Evolutionary conservation across 2,329 filamentous ascomycete species (phyloP).

Genomic region (Fusarium citri): DNA sequence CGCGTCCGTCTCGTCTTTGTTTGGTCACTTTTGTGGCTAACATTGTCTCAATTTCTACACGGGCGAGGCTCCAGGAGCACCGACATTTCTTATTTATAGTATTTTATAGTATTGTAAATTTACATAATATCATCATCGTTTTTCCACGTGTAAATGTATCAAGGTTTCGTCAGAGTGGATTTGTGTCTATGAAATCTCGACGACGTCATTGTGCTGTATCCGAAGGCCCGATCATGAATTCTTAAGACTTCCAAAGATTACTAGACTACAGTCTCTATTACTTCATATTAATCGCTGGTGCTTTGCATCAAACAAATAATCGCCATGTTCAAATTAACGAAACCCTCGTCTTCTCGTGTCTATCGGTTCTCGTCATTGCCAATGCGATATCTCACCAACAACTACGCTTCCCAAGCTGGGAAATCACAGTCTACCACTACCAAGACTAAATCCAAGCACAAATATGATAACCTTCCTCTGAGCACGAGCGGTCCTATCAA

Average conservation of each 20-base stretch:
- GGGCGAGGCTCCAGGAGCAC: conserved; percentile 65
- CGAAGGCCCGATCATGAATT: conserved; percentile 4
- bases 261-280: not conserved
- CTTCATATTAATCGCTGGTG: not conserved
- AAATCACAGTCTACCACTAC: conserved; percentile 38
- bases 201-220: conserved; percentile 33
- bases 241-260: not conserved
- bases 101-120: not conserved
- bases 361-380: conserved; percentile 5
- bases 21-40: conserved; percentile 31
- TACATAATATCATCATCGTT: not conserved
- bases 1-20: conserved; percentile 55
- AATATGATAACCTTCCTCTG: conserved; percentile 50
- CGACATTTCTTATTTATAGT: conserved; percentile 52
- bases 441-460: conserved; percentile 41
- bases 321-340: conserved; percentile 18
- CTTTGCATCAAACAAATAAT: not conserved
- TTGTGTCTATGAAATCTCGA: conserved; percentile 14
- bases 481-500: conserved; percentile 52
- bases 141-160: conserved; percentile 16
- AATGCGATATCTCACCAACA: conserved; percentile 5
- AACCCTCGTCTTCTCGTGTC: not conserved
- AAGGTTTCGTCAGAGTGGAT: conserved; percentile 39
- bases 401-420: conserved; percentile 26
- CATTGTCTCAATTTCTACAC: conserved; percentile 50